Percentiles rank a stretch among this genome's conserved stretches.
Conservation (phyloP, 495 filamentous ascomycete species). For the Tuber aestivum region DNA sequence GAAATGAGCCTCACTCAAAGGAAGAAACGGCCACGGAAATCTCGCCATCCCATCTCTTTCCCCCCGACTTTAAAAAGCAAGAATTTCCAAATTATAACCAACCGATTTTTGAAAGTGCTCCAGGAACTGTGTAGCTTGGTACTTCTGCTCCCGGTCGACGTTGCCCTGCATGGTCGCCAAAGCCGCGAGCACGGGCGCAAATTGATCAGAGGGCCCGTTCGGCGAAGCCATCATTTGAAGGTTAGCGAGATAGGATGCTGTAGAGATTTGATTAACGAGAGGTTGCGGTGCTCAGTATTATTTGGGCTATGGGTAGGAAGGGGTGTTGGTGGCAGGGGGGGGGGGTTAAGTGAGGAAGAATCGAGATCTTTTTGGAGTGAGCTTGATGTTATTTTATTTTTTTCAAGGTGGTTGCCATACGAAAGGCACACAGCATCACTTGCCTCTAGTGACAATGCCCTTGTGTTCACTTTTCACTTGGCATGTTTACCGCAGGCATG, state of each 20-base stretch:
- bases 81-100: constrained; percentile 46
- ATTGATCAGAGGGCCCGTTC: constrained; percentile 53
- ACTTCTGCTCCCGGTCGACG: constrained; percentile 74
- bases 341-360: background rate
- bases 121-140: constrained; percentile 80
- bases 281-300: background rate
- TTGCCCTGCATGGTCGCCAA: constrained; percentile 85
- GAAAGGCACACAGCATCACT: background rate
- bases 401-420: constrained; percentile 2
- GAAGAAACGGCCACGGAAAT: constrained; percentile 20
- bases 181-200: constrained; percentile 78
- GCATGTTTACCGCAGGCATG: background rate
- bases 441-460: background rate
- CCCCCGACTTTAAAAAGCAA: constrained; percentile 40
- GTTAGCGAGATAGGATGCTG: background rate
- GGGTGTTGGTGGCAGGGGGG: background rate
- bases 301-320: background rate
- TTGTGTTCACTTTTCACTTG: background rate
- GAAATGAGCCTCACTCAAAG: constrained; percentile 35
- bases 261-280: constrained; percentile 4
- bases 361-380: constrained; percentile 3
- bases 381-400: background rate
- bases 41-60: constrained; percentile 31
- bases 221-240: constrained; percentile 61
- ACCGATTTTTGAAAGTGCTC: constrained; percentile 98